Base-by-base conservation (phyloP, 2,329 filamentous ascomycete genomes). In the Xylaria sp. region DNA sequence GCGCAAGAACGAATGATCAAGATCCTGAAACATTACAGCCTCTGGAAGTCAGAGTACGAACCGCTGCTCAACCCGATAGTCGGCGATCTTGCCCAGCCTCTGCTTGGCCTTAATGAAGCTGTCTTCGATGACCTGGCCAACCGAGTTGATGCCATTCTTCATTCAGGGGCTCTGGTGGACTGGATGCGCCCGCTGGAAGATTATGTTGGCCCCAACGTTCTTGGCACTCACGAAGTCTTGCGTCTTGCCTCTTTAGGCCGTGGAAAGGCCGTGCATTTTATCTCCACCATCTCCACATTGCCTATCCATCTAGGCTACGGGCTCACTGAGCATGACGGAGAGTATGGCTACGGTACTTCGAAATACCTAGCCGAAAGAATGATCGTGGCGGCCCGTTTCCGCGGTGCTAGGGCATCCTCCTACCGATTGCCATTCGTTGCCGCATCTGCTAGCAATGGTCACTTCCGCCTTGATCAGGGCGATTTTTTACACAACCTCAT, bases 401-500 rank as follows among this genome's bases (percentile, higher is more conserved):
- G 71, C 46, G 71, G 70, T 35, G 71, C 71, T 33, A 61, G 46
- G 50, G 69, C 70, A 31, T 62, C 69, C 23, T 60, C 70, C 2
- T 74, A 73, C 45, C 71, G 70, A 4, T 53, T 74, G 11, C 71
- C 71, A 12, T 73, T 67, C 55, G 71, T 72, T 23, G 69, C 72
- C 4, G 72, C 72, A 28, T 72, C 72, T 15, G 65, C 67, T 1
- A 45, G 49, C 4, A 70, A 64, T 19, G 72, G 72, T 25, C 67
- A 69, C 23, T 73, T 73, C 64, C 70, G 72, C 43, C 68, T 54
- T 31, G 70, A 74, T 58, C 70, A 68, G 19, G 72, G 72, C 11
- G 72, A 73, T 52, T 73, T 74, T 56, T 57, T 74, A 25, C 66
- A 73, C 61, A 73, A 70, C 57, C 61, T 73, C 14, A 67, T 74